phyloP scores from a whole-genome alignment of 2,329 filamentous ascomycete species.

The Trematosphaeria pertusa region DNA sequence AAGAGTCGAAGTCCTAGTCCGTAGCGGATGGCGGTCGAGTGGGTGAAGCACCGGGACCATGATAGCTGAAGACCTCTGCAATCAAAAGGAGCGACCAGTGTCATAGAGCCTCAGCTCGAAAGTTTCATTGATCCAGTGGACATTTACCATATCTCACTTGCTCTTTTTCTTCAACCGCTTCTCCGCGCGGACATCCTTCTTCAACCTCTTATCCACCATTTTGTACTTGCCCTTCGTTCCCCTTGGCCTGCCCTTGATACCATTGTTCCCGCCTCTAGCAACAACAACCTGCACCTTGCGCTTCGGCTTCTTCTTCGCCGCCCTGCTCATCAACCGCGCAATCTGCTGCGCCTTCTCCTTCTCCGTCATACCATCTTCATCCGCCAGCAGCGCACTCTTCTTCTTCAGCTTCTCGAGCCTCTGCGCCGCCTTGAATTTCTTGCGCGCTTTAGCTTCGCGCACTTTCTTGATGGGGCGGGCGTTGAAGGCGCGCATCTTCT shows the following conservation, averaged over 20 bases:
- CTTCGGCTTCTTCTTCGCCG: constrained; percentile 84
- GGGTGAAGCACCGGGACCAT: no score
- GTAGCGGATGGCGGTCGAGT: constrained; percentile 15
- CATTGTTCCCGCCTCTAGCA: constrained; percentile 82
- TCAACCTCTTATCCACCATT: constrained; percentile 93
- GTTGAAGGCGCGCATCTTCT: constrained; percentile 91
- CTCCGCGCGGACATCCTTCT: constrained; percentile 91
- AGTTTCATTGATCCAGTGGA: no score
- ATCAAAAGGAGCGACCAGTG: no score
- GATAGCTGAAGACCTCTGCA: no score
- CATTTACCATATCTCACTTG: constrained; percentile 48
- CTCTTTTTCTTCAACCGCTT: constrained; percentile 82
- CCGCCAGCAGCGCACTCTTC: constrained; percentile 89
- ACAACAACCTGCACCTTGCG: constrained; percentile 87
- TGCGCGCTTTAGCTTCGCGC: constrained; percentile 91
- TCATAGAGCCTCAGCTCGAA: no score
- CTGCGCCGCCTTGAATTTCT: constrained; percentile 95
- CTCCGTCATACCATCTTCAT: constrained; percentile 92
- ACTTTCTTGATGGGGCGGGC: constrained; percentile 99
- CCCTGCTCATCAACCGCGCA: constrained; percentile 78
- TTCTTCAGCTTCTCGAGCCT: constrained; percentile 92
- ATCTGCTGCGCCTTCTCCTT: constrained; percentile 93
- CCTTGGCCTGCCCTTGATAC: constrained; percentile 83
- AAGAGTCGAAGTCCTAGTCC: constrained; percentile 14
- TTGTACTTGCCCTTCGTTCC: constrained; percentile 97